These are phyloP conservation scores for Simmondsia chinensis DNA, from an alignment of 148 eudicot species.

Conservation along the genomic window DNA sequence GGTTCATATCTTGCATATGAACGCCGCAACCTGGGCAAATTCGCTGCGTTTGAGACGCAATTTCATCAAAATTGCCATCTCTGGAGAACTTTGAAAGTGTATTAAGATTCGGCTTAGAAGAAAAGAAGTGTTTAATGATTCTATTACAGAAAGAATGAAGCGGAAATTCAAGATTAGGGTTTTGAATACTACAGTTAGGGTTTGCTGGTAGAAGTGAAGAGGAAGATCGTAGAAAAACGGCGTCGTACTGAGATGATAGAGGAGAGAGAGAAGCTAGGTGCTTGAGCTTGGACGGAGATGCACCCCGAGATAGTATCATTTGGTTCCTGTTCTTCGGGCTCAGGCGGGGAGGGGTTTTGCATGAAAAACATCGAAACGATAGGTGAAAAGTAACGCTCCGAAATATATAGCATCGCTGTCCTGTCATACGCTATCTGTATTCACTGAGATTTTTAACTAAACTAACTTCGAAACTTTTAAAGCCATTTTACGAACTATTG, in stretches of 20 bases:
- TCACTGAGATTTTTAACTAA: too few species aligned
- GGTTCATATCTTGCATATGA: slow-evolving; percentile 58
- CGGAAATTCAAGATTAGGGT: slow-evolving; percentile 19
- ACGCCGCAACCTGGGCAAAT: slow-evolving; percentile 98
- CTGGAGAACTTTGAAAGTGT: slow-evolving; percentile 31
- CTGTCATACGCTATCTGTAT: too few species aligned
- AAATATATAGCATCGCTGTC: too few species aligned
- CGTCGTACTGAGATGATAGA: slow-evolving; percentile 7
- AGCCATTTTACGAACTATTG: too few species aligned
- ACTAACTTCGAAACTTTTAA: too few species aligned
- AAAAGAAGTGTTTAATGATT: slow-evolving; percentile 21
- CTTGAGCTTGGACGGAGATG: slow-evolving; percentile 28
- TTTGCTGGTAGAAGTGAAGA: slow-evolving; percentile 1
- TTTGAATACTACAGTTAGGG: slow-evolving; percentile 14
- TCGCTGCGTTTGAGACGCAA: slow-evolving; percentile 15
- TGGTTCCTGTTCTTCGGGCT: too few species aligned
- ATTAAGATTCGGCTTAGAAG: slow-evolving; percentile 20
- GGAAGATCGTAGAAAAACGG: slow-evolving; percentile 7
- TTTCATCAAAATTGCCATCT: slow-evolving; percentile 84
- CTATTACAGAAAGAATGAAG: background rate
- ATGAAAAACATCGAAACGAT: too few species aligned
- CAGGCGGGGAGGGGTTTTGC: too few species aligned
- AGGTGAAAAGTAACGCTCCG: too few species aligned
- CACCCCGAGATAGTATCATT: slow-evolving; percentile 27
- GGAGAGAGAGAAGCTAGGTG: slow-evolving; percentile 20